These are phyloP conservation scores for Pichia thaimueangensis DNA, from an alignment of 805 yeast genomes.

Conservation along the genomic window DNA sequence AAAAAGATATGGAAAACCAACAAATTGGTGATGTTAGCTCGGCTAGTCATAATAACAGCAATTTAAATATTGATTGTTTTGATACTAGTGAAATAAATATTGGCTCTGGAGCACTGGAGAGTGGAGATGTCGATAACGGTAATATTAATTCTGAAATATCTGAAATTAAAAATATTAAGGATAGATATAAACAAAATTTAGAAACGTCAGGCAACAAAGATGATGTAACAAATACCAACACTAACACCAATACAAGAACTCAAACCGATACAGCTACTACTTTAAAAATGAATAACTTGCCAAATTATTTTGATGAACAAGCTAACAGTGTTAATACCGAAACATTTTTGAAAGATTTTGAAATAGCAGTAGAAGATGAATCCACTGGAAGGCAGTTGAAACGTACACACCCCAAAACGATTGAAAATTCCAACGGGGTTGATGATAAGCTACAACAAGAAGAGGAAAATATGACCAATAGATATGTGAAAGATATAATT, in stretches of 20 bases:
- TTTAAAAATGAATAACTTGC: neutral
- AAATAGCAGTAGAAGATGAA: slow-evolving; percentile 8
- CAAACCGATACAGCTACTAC: neutral
- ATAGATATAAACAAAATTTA: slow-evolving; percentile 14
- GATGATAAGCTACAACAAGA: neutral
- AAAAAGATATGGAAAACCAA: slow-evolving; percentile 8
- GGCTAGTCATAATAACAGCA: neutral
- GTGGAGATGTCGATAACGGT: neutral
- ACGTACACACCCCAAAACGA: neutral
- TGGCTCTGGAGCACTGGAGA: neutral
- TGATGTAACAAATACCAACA: too few relatives aligned
- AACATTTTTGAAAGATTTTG: slow-evolving; percentile 1
- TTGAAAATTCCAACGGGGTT: too few relatives aligned
- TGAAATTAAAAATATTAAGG: slow-evolving; percentile 6
- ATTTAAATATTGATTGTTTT: too few relatives aligned
- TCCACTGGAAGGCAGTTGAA: slow-evolving; percentile 10
- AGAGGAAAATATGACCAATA: slow-evolving; percentile 2
- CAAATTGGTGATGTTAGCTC: neutral
- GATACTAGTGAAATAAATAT: neutral
- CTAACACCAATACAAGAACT: neutral
- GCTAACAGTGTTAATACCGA: neutral
- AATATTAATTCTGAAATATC: slow-evolving; percentile 3
- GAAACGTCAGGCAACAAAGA: slow-evolving; percentile 1
- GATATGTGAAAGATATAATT: slow-evolving; percentile 12
- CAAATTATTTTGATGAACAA: neutral